Evolutionary conservation across 805 yeast species (phyloP).

Genomic region (Allodekkera sacchari): DNA sequence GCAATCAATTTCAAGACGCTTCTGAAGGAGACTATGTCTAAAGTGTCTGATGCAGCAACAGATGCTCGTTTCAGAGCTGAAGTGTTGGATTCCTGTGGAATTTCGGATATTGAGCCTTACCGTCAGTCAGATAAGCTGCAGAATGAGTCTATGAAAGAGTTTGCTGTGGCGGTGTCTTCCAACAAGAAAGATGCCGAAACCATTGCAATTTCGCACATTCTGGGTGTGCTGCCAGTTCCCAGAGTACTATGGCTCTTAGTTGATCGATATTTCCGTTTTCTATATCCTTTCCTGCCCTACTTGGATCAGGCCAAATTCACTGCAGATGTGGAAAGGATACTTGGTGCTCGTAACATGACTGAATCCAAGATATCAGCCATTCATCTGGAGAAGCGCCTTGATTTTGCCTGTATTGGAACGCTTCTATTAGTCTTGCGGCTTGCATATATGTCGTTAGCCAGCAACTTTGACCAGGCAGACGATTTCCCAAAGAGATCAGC

Average conservation of each 20-base stretch:
- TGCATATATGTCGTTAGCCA: conserved; percentile 19
- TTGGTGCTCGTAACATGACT: conserved; percentile 23
- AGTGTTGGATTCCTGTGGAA: no score
- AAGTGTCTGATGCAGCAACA: no score
- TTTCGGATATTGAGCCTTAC: no score
- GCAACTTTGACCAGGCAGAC: conserved; percentile 11
- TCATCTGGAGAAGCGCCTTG: conserved; percentile 33
- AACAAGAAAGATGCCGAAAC: conserved; percentile 14
- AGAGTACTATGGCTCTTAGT: conserved; percentile 38
- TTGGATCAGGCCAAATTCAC: conserved; percentile 31
- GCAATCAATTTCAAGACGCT: no score
- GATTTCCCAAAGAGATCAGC: conserved; percentile 20
- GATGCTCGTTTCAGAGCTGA: no score
- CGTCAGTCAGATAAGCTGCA: background rate
- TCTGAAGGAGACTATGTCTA: no score
- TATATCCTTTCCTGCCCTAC: conserved; percentile 42
- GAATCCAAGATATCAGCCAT: conserved; percentile 26
- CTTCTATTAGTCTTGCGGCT: conserved; percentile 37
- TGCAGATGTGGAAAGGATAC: conserved; percentile 26
- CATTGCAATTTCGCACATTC: conserved; percentile 21
- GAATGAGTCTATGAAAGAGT: no score
- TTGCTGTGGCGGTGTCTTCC: no score
- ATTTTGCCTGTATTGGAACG: conserved; percentile 39
- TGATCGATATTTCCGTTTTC: conserved; percentile 33
- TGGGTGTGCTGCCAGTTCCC: conserved; percentile 32